Conservation (phyloP, 1,284 basidiomycete genomes). For the Xerocomus minutiporus region DNA sequence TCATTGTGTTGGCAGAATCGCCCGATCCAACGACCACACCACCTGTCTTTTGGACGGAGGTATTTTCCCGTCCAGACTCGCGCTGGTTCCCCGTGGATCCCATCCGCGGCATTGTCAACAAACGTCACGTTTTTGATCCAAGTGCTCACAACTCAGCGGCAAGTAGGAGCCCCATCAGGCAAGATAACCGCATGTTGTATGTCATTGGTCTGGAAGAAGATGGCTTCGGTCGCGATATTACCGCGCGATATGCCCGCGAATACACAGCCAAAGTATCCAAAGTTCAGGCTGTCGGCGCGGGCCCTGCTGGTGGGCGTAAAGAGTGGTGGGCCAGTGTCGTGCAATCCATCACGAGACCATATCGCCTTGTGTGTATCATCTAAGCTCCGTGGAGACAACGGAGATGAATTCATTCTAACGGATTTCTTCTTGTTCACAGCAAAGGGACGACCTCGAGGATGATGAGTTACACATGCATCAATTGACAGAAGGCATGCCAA, state of each 20-base stretch:
- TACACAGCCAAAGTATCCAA: conserved; percentile 83
- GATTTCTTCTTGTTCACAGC: conserved; percentile 41
- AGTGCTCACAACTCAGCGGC: conserved; percentile 28
- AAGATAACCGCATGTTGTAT: conserved; percentile 88
- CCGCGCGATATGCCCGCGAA: conserved; percentile 74
- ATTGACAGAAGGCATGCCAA: conserved; percentile 91
- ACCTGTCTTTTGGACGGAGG: conserved; percentile 96
- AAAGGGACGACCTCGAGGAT: conserved; percentile 91
- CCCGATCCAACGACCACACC: conserved; percentile 60
- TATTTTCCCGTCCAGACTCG: conserved; percentile 88
- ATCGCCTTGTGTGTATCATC: conserved; percentile 61
- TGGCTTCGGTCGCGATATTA: conserved; percentile 70
- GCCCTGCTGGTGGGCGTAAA: conserved; percentile 49
- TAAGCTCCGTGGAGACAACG: conserved; percentile 17
- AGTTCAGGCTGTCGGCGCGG: conserved; percentile 59
- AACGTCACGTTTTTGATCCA: conserved; percentile 83
- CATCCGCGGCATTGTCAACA: conserved; percentile 75
- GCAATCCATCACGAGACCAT: conserved; percentile 62
- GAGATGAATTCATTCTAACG: conserved; percentile 25
- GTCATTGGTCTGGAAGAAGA: conserved; percentile 95
- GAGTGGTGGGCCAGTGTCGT: conserved; percentile 86
- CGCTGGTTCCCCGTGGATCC: conserved; percentile 95
- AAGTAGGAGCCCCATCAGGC: conserved; percentile 25
- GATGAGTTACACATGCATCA: conserved; percentile 82
- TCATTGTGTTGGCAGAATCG: conserved; percentile 28